Base-by-base conservation (phyloP, 768 basidiomycete genomes). In the Hygrocybe coccinea region DNA sequence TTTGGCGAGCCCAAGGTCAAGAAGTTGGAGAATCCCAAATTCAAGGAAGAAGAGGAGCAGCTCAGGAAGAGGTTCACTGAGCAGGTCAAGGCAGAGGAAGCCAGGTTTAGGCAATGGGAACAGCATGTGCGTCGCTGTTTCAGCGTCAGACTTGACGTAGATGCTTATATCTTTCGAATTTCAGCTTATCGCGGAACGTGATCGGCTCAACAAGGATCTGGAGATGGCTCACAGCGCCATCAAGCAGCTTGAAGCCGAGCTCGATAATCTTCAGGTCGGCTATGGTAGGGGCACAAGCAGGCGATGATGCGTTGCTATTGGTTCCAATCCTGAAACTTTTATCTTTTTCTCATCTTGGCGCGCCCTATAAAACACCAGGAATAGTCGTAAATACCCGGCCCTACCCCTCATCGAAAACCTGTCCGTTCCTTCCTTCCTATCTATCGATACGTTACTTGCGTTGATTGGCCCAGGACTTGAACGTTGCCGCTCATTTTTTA, bases 11-110 rank as follows among this genome's bases (percentile, higher is more conserved):
- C 94, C 62, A 97, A 97, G 77, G 91, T 95, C 65, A 95, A 92
- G 83, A 97, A 97, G 77, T 80, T 91, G 62, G 95, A 99, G 76
- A 99, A 98, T 73, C 95, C 97, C 64, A 98, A 98, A 74, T 99
- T 95, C 86, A 95, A 95, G 79, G 97, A 98, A 71, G 97, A 99
- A 76, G 95, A 99, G 71, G 97, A 99, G 73, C 80, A 86, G 56
- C 83, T 98, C 59, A 81, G 95, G 67, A 97, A 95, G 80, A 85
- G 94, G 59, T 99, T 99, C 75, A 99, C 97, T 29, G 97, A 99
- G 74, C 97, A 99, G 77, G 97, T 99, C 81, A 99, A 99, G 79
- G 80, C 91, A 56, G 97, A 99, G 77, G 97, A 99, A 69, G 82
- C 90, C 11, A 81, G 97, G 58, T 99, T 99, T 82, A 85, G 97